These are phyloP conservation scores for Eucalyptus sp. DNA, from an alignment of 345 rosid species.

Conservation along the genomic window DNA sequence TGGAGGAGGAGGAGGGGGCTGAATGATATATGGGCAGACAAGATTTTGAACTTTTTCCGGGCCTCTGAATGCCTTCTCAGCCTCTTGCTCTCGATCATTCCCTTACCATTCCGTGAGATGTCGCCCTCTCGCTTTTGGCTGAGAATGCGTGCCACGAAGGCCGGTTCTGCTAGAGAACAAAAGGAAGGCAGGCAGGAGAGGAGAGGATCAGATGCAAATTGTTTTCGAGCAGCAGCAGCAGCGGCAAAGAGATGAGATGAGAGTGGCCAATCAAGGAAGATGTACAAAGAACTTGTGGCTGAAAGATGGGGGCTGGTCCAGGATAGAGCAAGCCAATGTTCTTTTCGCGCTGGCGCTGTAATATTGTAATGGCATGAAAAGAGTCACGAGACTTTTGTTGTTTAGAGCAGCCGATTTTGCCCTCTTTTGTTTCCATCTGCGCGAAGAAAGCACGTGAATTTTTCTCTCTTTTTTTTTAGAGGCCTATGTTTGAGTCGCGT, in stretches of 20 bases:
- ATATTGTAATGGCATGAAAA: neutral
- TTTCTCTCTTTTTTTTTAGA: neutral
- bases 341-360: neutral
- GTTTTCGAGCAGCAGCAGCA: neutral
- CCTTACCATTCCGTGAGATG: neutral
- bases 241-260: neutral
- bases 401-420: neutral
- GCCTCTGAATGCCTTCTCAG: neutral
- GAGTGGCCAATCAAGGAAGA: neutral
- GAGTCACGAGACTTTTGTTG: neutral
- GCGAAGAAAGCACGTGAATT: neutral
- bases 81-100: neutral
- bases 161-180: neutral
- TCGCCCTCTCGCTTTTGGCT: neutral
- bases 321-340: neutral
- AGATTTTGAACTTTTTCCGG: neutral
- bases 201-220: neutral
- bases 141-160: neutral
- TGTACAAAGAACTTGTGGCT: neutral
- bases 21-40: neutral
- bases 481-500: neutral
- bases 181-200: neutral
- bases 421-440: neutral
- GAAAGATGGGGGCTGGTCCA: neutral
- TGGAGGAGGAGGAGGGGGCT: neutral